Conservation (phyloP, 257 asterid species). For the Dorcoceras hygrometricum region DNA sequence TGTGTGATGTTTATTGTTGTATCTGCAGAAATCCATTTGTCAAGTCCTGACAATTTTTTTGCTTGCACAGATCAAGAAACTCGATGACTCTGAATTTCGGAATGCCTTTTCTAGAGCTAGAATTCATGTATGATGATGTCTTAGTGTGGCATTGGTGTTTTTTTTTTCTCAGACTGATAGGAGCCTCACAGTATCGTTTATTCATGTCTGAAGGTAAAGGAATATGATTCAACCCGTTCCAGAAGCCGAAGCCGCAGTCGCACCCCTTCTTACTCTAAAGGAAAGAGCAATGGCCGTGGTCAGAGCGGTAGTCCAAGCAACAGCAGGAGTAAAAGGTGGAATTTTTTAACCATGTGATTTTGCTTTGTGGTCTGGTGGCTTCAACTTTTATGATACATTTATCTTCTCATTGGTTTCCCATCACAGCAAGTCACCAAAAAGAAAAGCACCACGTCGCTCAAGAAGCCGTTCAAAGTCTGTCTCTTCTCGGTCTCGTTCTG, state of each 20-base stretch:
- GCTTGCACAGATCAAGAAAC: slow-evolving; percentile 71
- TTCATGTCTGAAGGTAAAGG: slow-evolving; percentile 63
- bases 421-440: slow-evolving; percentile 91
- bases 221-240: slow-evolving; percentile 73
- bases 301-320: slow-evolving; percentile 61
- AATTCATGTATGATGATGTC: slow-evolving; percentile 53
- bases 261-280: slow-evolving; percentile 66
- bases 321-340: slow-evolving; percentile 80
- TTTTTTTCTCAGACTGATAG: background rate
- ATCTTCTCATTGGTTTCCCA: slow-evolving; percentile 18
- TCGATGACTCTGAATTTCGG: slow-evolving; percentile 87
- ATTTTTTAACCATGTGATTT: slow-evolving; percentile 15
- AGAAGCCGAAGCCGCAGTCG: slow-evolving; percentile 69
- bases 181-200: background rate
- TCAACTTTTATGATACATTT: background rate
- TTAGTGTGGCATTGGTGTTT: background rate
- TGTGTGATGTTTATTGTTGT: background rate
- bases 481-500: slow-evolving; percentile 46
- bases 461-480: slow-evolving; percentile 61
- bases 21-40: slow-evolving; percentile 16
- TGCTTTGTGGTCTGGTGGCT: slow-evolving; percentile 1
- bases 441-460: slow-evolving; percentile 65
- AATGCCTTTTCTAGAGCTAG: slow-evolving; percentile 83
- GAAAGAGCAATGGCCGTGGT: slow-evolving; percentile 63
- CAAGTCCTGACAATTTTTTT: slow-evolving; percentile 11